Conservation (phyloP, 1,284 basidiomycete species). For the Ganoderma leucocontextum region DNA sequence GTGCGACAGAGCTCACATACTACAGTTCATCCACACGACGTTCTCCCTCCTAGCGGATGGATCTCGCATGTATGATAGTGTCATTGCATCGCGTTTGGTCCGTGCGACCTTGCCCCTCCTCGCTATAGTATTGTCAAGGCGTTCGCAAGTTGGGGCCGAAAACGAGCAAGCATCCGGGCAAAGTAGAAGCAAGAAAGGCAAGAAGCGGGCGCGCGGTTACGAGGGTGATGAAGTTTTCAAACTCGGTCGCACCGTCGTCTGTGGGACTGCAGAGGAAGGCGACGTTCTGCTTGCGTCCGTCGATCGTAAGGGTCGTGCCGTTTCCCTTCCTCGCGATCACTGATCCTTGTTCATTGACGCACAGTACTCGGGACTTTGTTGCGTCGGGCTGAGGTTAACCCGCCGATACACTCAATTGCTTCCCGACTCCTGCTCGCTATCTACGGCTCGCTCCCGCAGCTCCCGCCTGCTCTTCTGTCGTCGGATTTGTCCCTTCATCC, state of each 20-base stretch:
- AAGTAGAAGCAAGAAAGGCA: slow-evolving; percentile 64
- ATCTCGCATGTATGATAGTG: slow-evolving; percentile 55
- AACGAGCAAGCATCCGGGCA: slow-evolving; percentile 32
- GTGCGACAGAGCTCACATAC: slow-evolving; percentile 10
- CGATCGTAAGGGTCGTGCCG: slow-evolving; percentile 56
- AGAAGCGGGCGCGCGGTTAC: slow-evolving; percentile 78
- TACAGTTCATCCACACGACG: slow-evolving; percentile 53
- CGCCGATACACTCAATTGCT: slow-evolving; percentile 64
- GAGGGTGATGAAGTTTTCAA: slow-evolving; percentile 85
- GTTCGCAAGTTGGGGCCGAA: slow-evolving; percentile 42
- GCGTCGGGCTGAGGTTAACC: slow-evolving; percentile 56
- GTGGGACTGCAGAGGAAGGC: slow-evolving; percentile 58
- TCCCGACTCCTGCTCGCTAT: slow-evolving; percentile 66
- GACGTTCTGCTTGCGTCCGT: slow-evolving; percentile 64
- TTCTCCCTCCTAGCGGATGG: slow-evolving; percentile 53
- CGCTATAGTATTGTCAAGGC: slow-evolving; percentile 55
- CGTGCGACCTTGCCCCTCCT: slow-evolving; percentile 62
- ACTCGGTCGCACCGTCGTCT: slow-evolving; percentile 56
- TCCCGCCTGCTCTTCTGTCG: slow-evolving; percentile 64
- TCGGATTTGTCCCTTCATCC: slow-evolving; percentile 57
- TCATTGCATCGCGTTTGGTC: slow-evolving; percentile 61
- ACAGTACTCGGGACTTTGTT: slow-evolving; percentile 48
- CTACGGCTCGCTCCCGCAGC: slow-evolving; percentile 62
- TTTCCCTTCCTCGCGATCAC: slow-evolving; percentile 5
- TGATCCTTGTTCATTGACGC: neutral